phyloP scores from a whole-genome alignment of 106 monocot species.

The Platanthera zijinensis region DNA sequence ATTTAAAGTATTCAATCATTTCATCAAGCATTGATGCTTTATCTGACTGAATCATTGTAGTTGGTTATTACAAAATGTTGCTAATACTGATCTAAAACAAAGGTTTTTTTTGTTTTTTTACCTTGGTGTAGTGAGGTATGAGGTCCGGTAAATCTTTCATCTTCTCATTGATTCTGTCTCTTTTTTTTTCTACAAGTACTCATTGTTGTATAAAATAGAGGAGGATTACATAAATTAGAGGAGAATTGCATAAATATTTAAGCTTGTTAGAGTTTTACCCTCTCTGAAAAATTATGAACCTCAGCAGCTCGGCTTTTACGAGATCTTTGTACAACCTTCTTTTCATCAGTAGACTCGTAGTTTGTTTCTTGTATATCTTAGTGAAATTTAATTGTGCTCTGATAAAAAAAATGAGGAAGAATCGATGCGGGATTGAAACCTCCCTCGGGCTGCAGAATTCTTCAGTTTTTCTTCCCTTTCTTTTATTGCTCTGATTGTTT shows the following conservation, averaged over 20 bases:
- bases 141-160: conserved; percentile 11
- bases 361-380: neutral
- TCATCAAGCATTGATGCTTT: no score
- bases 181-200: conserved; percentile 3
- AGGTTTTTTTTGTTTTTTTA: neutral
- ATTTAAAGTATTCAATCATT: no score
- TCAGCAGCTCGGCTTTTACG: conserved; percentile 29
- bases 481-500: neutral
- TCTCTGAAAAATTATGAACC: conserved; percentile 51
- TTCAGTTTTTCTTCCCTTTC: conserved; percentile 6
- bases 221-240: no score
- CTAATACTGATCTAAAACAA: neutral
- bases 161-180: conserved; percentile 10
- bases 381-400: no score
- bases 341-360: conserved; percentile 3
- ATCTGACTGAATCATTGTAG: no score
- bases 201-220: no score
- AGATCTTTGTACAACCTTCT: conserved; percentile 4
- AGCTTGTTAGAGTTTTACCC: conserved; percentile 13
- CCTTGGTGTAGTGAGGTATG: conserved; percentile 10
- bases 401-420: no score
- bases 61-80: neutral
- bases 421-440: neutral
- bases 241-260: no score
- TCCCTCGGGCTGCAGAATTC: conserved; percentile 6